Base-by-base conservation (phyloP, 140 eudicot genomes). In the Eryngium alpinum region DNA sequence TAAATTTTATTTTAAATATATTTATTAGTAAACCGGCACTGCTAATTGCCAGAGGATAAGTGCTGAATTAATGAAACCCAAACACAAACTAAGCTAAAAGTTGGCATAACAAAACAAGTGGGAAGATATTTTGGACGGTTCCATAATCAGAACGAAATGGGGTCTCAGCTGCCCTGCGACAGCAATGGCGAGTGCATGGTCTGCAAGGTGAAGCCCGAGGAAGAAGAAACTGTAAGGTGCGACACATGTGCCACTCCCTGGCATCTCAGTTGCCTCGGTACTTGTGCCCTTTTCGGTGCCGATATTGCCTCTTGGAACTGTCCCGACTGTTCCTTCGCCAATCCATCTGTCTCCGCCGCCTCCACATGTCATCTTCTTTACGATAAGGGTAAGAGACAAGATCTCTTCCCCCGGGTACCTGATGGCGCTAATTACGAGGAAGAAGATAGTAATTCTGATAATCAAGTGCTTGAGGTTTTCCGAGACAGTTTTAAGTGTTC, bases 221-320 rank as follows among this genome's bases (percentile, higher is more conserved):
- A 59, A 33, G 89, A 86, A 70, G 90, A 84, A 81, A 91, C 83
- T 10, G 84, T 93, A 73, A 85, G 85, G 24, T 93, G 98, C 87
- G 85, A 83, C 81, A 91, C 91, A 60, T 93, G 98, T 75, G 91
- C 86, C 50, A 93, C 98, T 12, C 98, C 98, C 0, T 93, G 98
- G 98, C 98, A 93, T 80, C 79, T 88, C 44, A 27, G 78, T 67
- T 93, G 98, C 69, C 85, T 93, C 73, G 85, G 87, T 6, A 56
- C 32, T 10, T 43, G 87, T 90, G 86, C 90, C 88, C n/a, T n/a
- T n/a, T n/a, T n/a, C n/a, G n/a, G n/a, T 83, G 82, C 90, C 71
- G 85, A 86, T 43, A 85, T 87, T 5, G 77, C 85, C 5, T 84
- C 81, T 21, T 93, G 93, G 92, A 92, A 88, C 81, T 93, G 98